Percentiles rank a stretch among this genome's conserved stretches.
Conservation (phyloP, 2,329 filamentous ascomycete species). For the Xylaria polymorpha region DNA sequence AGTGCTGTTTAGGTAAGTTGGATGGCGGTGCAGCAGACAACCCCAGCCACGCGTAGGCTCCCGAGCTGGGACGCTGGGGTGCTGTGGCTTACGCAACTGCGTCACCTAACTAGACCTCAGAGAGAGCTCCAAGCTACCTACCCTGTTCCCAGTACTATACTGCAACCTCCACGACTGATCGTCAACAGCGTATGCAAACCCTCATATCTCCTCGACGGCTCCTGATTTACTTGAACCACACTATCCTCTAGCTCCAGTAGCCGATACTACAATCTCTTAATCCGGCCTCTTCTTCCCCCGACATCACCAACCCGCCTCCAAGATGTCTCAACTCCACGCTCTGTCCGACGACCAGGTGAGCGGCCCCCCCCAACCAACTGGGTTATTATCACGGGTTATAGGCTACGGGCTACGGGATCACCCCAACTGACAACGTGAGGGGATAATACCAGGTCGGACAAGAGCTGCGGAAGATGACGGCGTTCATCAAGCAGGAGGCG, state of each 20-base stretch:
- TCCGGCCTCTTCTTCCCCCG: conserved; percentile 19
- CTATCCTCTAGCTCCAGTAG: not conserved
- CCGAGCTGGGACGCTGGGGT: too few relatives aligned
- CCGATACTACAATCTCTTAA: conserved; percentile 5
- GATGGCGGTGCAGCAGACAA: not conserved
- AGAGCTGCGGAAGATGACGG: conserved; percentile 99
- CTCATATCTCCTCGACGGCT: conserved; percentile 16
- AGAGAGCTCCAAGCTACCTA: conserved; percentile 30
- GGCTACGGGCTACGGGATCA: not conserved
- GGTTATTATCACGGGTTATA: conserved; percentile 26
- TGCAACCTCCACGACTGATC: conserved; percentile 28
- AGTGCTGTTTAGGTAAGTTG: not conserved
- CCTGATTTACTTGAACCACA: not conserved
- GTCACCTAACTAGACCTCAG: conserved; percentile 24
- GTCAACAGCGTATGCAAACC: conserved; percentile 15
- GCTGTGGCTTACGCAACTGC: conserved; percentile 38
- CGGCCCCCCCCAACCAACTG: conserved; percentile 38
- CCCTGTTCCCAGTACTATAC: not conserved
- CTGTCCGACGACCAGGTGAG: conserved; percentile 96
- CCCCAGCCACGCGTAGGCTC: not conserved
- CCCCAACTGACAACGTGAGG: conserved; percentile 16
- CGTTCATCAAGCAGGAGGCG: conserved; percentile 99
- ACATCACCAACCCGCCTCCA: conserved; percentile 55
- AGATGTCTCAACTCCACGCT: conserved; percentile 92
- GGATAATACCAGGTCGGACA: conserved; percentile 79